These are phyloP conservation scores for Mycosphaerelloides madeirae DNA, from an alignment of 2,329 filamentous ascomycete genomes.

Conservation along the genomic window DNA sequence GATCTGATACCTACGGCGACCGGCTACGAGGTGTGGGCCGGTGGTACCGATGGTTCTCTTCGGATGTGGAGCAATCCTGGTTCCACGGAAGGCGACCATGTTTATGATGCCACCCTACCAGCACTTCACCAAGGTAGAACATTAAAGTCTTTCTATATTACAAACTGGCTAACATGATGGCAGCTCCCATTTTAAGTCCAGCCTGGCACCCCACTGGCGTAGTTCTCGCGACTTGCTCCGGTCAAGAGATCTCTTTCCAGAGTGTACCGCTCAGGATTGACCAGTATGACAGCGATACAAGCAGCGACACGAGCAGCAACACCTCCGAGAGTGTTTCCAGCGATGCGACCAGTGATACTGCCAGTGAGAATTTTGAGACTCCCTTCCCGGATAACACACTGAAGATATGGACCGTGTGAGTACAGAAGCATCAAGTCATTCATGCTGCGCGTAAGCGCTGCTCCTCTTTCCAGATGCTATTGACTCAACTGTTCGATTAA, in stretches of 20 bases:
- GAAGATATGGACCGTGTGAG: constrained; percentile 11
- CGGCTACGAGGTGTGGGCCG: constrained; percentile 54
- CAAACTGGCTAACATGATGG: neutral
- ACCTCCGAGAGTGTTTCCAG: too few species aligned
- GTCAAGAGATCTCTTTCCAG: constrained; percentile 29
- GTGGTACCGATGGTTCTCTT: constrained; percentile 51
- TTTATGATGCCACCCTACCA: constrained; percentile 41
- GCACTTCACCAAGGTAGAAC: constrained; percentile 36
- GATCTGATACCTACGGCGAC: constrained; percentile 43
- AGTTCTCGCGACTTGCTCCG: constrained; percentile 49
- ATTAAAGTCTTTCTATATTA: neutral
- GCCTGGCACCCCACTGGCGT: constrained; percentile 45
- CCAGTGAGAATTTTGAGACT: neutral
- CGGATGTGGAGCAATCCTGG: constrained; percentile 46
- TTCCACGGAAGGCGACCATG: constrained; percentile 36
- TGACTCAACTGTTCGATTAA: too few species aligned
- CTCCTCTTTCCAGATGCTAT: too few species aligned
- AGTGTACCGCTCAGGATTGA: neutral
- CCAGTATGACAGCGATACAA: constrained; percentile 4
- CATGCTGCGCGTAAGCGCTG: too few species aligned
- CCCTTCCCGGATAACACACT: constrained; percentile 8
- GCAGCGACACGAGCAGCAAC: neutral
- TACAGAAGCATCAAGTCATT: too few species aligned
- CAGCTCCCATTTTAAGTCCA: constrained; percentile 43
- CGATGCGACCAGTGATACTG: neutral